Conservation (phyloP, 2,329 filamentous ascomycete species). For the Scedosporium dehoogii region DNA sequence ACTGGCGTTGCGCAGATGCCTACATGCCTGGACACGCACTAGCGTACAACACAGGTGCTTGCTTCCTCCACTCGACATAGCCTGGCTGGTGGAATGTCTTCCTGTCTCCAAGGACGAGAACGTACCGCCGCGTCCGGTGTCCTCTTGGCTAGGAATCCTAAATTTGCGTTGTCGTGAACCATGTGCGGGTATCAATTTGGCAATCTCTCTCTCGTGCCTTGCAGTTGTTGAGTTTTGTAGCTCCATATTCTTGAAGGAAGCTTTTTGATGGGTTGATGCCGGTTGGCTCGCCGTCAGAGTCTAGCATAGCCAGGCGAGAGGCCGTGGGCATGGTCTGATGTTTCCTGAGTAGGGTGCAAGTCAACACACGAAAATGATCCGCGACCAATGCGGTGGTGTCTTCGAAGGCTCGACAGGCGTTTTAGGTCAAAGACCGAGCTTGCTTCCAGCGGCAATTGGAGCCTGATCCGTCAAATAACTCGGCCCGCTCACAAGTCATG, state of each 20-base stretch:
- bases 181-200: not conserved
- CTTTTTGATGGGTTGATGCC: not conserved
- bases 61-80: not conserved
- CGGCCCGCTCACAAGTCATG: not conserved
- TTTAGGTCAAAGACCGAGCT: not conserved
- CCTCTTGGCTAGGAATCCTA: not conserved
- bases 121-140: not conserved
- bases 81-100: not conserved
- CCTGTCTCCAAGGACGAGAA: not conserved
- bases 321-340: not conserved
- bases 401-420: not conserved
- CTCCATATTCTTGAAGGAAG: no score
- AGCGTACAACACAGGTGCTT: not conserved
- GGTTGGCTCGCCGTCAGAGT: not conserved
- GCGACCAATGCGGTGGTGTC: not conserved
- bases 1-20: conserved; percentile 1
- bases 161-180: not conserved
- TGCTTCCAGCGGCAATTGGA: not conserved
- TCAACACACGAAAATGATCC: not conserved
- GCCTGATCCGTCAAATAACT: not conserved
- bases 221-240: no score
- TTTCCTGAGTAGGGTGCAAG: not conserved
- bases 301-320: not conserved
- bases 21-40: conserved; percentile 2
- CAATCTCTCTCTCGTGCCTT: no score